These are phyloP conservation scores for Onygenales sp. DNA, from an alignment of 2,329 filamentous ascomycete genomes.

Conservation along the genomic window DNA sequence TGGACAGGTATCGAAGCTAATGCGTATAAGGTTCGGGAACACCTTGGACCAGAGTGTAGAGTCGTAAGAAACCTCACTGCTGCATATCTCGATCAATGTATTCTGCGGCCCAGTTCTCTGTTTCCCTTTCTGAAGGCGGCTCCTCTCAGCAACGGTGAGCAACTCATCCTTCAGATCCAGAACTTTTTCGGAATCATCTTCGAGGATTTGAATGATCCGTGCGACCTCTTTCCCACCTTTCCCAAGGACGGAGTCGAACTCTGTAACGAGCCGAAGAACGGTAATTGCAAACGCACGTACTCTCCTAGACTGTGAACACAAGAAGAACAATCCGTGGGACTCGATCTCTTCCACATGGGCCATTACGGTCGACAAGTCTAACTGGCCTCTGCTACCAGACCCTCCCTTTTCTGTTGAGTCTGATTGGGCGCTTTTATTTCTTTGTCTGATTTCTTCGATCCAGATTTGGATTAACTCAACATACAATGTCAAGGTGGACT, in stretches of 20 bases:
- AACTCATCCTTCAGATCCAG: slow-evolving; percentile 89
- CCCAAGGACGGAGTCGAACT: slow-evolving; percentile 83
- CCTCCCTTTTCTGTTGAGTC: slow-evolving; percentile 54
- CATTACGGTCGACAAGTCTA: slow-evolving; percentile 80
- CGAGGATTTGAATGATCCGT: slow-evolving; percentile 82
- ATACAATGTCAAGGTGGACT: slow-evolving; percentile 84
- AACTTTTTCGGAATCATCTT: slow-evolving; percentile 77
- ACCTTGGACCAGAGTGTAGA: slow-evolving; percentile 95
- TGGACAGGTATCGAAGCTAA: slow-evolving; percentile 82
- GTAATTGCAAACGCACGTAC: slow-evolving; percentile 88
- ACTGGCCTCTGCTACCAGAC: slow-evolving; percentile 62
- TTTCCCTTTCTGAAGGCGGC: slow-evolving; percentile 80
- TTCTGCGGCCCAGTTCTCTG: slow-evolving; percentile 75
- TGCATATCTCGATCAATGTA: slow-evolving; percentile 85
- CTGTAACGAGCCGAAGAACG: slow-evolving; percentile 80
- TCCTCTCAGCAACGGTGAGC: slow-evolving; percentile 76
- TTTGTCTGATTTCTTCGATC: slow-evolving; percentile 92
- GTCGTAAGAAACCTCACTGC: slow-evolving; percentile 90
- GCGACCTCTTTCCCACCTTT: slow-evolving; percentile 70
- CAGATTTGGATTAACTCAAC: slow-evolving; percentile 91
- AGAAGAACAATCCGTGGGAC: slow-evolving; percentile 90
- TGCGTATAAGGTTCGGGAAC: slow-evolving; percentile 86
- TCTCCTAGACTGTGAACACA: slow-evolving; percentile 87
- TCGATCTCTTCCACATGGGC: slow-evolving; percentile 95
- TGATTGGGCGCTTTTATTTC: slow-evolving; percentile 62